Evolutionary conservation across 2,329 filamentous ascomycete genomes (phyloP), one percentile per base, ranked within the genome.

Genomic region (Alternaria solani): DNA sequence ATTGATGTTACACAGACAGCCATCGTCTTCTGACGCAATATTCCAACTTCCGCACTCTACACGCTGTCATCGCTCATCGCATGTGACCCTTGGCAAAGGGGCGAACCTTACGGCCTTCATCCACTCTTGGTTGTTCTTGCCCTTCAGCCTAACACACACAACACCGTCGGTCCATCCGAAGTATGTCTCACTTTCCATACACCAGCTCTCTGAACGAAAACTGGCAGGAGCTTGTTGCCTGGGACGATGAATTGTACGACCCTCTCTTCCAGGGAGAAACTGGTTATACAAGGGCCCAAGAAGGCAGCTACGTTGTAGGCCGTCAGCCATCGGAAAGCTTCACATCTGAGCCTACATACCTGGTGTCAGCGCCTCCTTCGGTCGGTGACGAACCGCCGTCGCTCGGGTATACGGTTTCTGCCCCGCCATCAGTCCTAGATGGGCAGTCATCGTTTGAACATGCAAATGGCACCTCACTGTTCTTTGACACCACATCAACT

Each of bases 181-280:
- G 53, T 3, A 67, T 72, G 68, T 67, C 72, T 42, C 60, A 62
- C 42, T 58, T 60, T 26, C 63, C 55, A 36, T 66, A 71, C 23
- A 55, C 34, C 20, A 57, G 58, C 12, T 64, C 71, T 23, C 57
- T 68, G 7, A 54, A 51, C 20, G 73, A 73, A 55, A 62, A 61
- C 38, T 77, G 74, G 74, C 64, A 75, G 52, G 70, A 73, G 20
- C 52, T 76, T 7, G 56, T 77, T 43, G 62, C 58, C 12, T 76
- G 71, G 74, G 69, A 74, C 32, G 74, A 66, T 7, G 72, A 74
- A 38, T 16, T 73, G n/a, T 69, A 64, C 51, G 68, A 75, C 52
- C 65, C 72, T 9, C 56, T 75, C 32, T 76, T 72, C 58, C 67
- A 69, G 26, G 64, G 62, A 43, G 67, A 72, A 47, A 51, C 51